phyloP scores from a whole-genome alignment of 345 rosid genomes.

The Atalantia buxifolia region DNA sequence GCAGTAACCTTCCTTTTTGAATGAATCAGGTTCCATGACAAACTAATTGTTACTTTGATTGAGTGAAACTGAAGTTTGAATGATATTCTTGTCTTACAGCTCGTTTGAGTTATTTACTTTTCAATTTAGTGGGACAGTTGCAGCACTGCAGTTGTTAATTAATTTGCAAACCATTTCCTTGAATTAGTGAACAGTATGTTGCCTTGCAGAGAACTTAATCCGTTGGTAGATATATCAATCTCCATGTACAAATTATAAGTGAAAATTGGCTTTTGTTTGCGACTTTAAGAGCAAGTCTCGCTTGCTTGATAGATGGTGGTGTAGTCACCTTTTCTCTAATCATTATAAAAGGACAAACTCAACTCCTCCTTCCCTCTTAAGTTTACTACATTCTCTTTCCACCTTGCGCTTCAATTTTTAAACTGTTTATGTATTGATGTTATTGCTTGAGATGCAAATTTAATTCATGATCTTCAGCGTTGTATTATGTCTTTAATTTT shows the following conservation, averaged over 20 bases:
- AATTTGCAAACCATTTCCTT: not conserved
- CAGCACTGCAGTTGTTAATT: not conserved
- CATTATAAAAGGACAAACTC: not conserved
- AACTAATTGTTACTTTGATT: not conserved
- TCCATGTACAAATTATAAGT: not conserved
- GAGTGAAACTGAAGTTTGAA: not conserved
- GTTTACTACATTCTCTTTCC: not conserved
- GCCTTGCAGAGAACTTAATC: not conserved
- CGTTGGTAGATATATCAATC: not conserved
- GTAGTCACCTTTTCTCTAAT: not conserved
- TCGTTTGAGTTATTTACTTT: constrained; percentile 1
- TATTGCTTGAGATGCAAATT: not conserved
- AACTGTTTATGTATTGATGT: not conserved
- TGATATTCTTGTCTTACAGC: not conserved
- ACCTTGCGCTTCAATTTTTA: not conserved
- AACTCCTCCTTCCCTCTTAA: not conserved
- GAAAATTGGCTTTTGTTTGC: not conserved
- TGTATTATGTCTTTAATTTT: too few species aligned
- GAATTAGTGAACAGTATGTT: not conserved
- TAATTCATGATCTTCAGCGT: not conserved
- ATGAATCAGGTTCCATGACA: not conserved
- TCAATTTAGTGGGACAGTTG: not conserved
- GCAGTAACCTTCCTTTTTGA: not conserved
- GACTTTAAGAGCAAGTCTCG: not conserved
- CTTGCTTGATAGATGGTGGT: not conserved